Percentiles rank a stretch among this genome's conserved stretches.
Conservation (phyloP, 306 rosid species). For the Prunus fruticosa region DNA sequence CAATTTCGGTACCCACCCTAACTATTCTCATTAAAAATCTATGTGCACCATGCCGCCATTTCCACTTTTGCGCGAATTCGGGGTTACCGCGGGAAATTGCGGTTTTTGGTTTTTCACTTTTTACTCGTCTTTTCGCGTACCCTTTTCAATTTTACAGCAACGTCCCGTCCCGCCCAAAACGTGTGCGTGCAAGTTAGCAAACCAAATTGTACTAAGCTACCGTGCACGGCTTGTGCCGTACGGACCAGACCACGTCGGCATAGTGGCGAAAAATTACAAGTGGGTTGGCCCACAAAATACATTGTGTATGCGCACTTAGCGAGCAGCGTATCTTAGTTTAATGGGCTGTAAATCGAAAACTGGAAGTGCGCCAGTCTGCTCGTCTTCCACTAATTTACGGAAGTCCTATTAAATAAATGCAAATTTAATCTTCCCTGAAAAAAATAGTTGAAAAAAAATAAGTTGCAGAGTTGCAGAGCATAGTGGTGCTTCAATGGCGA, state of each 20-base stretch:
- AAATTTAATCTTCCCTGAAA: neutral
- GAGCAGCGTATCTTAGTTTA: slow-evolving; percentile 4
- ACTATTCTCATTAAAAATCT: neutral
- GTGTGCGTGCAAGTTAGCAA: slow-evolving; percentile 3
- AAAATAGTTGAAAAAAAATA: neutral
- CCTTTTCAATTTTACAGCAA: neutral
- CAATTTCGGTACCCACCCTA: too few species aligned
- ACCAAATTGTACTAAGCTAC: neutral
- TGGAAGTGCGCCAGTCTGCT: neutral
- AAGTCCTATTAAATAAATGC: neutral
- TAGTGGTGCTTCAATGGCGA: slow-evolving; percentile 29
- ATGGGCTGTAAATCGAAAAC: neutral
- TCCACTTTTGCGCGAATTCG: neutral
- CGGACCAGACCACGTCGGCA: neutral
- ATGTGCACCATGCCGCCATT: neutral
- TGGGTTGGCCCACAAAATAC: neutral
- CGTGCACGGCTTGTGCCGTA: neutral
- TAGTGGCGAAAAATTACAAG: neutral
- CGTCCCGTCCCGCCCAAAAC: slow-evolving; percentile 3
- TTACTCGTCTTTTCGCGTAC: neutral
- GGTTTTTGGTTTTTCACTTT: neutral
- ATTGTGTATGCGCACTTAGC: neutral
- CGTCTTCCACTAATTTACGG: slow-evolving; percentile 8
- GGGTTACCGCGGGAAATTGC: slow-evolving; percentile 5
- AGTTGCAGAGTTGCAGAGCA: slow-evolving; percentile 9